These are phyloP conservation scores for Claviceps spartinae DNA, from an alignment of 2,329 filamentous ascomycete genomes.

Conservation along the genomic window DNA sequence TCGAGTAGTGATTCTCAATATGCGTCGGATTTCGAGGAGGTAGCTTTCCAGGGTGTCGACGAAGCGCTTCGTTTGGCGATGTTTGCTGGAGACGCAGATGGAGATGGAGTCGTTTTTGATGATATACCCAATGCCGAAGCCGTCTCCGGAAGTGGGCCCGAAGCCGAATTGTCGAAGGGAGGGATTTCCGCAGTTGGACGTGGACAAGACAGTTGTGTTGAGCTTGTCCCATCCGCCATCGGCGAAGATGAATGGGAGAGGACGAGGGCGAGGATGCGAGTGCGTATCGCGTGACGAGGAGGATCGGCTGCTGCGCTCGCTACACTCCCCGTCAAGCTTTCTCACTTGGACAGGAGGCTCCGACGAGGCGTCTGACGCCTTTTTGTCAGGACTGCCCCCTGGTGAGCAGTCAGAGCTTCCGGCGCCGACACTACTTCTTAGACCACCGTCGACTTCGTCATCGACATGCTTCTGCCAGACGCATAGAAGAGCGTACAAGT, in stretches of 20 bases:
- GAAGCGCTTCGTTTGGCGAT: conserved; percentile 82
- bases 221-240: conserved; percentile 89
- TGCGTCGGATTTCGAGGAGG: conserved; percentile 75
- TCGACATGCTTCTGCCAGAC: conserved; percentile 88
- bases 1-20: conserved; percentile 55
- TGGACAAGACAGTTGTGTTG: conserved; percentile 87
- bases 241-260: conserved; percentile 68
- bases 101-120: conserved; percentile 72
- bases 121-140: conserved; percentile 96
- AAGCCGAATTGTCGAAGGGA: conserved; percentile 92
- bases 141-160: conserved; percentile 82
- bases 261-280: conserved; percentile 5
- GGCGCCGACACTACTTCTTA: conserved; percentile 31
- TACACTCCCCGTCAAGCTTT: conserved; percentile 29
- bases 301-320: conserved; percentile 38
- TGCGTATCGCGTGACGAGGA: conserved; percentile 33
- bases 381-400: conserved; percentile 39
- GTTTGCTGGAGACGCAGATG: conserved; percentile 86
- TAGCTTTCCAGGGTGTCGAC: conserved; percentile 85
- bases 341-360: conserved; percentile 20
- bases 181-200: conserved; percentile 97
- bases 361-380: conserved; percentile 26
- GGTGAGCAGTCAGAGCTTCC: conserved; percentile 46
- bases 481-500: conserved; percentile 86
- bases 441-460: conserved; percentile 39